These are phyloP conservation scores for Plectosphaerella sp. DNA, from an alignment of 2,329 filamentous ascomycete genomes.

Conservation along the genomic window DNA sequence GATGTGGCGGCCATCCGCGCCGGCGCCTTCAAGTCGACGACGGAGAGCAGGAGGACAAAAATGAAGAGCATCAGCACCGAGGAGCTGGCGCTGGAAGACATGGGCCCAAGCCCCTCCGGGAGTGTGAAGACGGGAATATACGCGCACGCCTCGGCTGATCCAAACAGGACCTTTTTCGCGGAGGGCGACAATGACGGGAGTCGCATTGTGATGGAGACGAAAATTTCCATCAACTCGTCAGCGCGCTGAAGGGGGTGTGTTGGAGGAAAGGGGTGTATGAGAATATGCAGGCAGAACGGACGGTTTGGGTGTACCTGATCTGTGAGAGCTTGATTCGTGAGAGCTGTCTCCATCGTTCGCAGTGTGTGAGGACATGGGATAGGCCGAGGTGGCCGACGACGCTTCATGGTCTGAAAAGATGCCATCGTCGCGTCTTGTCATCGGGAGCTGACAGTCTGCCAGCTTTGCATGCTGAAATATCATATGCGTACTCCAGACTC, in stretches of 20 bases:
- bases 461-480: too few species aligned
- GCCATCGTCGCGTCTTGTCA: too few species aligned
- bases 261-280: not conserved
- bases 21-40: constrained; percentile 4
- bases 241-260: not conserved
- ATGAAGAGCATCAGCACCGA: constrained; percentile 16
- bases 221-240: not conserved
- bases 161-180: not conserved
- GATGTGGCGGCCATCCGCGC: constrained; percentile 4
- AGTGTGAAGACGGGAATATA: constrained; percentile 2
- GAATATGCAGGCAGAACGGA: too few species aligned
- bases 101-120: not conserved
- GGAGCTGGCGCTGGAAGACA: constrained; percentile 17
- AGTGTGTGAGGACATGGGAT: too few species aligned
- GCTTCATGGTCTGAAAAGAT: too few species aligned
- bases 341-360: too few species aligned
- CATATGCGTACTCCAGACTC: too few species aligned
- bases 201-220: constrained; percentile 6
- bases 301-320: too few species aligned
- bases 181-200: not conserved
- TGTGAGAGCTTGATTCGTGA: too few species aligned
- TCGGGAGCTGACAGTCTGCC: too few species aligned
- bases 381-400: too few species aligned
- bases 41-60: constrained; percentile 7
- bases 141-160: constrained; percentile 3